phyloP scores from a whole-genome alignment of 1,139 yeast species.

The Lodderomyces jiufengensis region DNA sequence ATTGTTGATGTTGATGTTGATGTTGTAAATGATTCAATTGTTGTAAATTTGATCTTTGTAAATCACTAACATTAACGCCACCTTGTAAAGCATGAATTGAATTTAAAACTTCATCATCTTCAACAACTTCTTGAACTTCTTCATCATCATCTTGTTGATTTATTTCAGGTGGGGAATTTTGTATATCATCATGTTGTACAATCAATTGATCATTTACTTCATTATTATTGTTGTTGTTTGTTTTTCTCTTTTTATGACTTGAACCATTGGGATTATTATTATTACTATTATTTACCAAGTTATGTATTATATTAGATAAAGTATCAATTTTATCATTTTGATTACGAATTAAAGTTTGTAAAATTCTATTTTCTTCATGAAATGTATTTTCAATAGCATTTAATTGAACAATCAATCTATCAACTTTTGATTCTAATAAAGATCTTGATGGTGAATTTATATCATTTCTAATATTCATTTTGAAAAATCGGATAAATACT shows the following conservation, averaged over 20 bases:
- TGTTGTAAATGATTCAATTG: constrained; percentile 3
- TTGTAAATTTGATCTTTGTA: neutral
- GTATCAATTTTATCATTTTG: neutral
- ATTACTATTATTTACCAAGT: neutral
- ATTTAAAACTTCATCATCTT: constrained; percentile 10
- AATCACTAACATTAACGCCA: constrained; percentile 3
- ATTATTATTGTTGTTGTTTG: neutral
- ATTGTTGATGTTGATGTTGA: neutral
- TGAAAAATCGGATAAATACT: too few relatives aligned
- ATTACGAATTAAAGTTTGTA: neutral
- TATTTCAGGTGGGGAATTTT: constrained; percentile 15
- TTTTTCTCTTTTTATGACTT: neutral
- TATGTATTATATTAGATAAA: neutral
- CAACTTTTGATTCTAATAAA: constrained; percentile 11
- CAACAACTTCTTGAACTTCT: constrained; percentile 26
- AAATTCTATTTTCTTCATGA: neutral
- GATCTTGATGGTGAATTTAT: neutral
- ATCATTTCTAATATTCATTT: too few relatives aligned
- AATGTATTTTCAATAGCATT: constrained; percentile 15
- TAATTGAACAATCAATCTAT: constrained; percentile 12
- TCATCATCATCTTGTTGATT: constrained; percentile 25
- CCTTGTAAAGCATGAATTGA: constrained; percentile 8
- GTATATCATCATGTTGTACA: too few relatives aligned
- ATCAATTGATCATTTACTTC: neutral
- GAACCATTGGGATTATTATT: neutral